These are phyloP conservation scores for Pulveroboletus sp. DNA, from an alignment of 768 basidiomycete species.

Conservation along the genomic window DNA sequence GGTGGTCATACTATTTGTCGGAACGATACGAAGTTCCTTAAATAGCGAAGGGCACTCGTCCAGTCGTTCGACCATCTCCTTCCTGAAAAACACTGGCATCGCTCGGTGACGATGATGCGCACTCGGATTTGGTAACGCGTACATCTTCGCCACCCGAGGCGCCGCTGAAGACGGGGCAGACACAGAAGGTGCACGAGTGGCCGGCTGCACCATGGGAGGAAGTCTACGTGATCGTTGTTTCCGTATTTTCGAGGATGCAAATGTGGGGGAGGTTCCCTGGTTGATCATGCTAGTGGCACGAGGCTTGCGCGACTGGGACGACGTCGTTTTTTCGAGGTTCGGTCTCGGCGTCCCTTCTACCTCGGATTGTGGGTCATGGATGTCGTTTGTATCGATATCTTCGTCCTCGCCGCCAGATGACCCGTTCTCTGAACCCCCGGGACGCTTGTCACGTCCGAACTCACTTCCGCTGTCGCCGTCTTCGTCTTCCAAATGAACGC, in stretches of 20 bases:
- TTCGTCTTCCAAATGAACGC: slow-evolving; percentile 10
- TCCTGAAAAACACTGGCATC: slow-evolving; percentile 50
- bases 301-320: slow-evolving; percentile 1
- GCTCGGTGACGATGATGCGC: slow-evolving; percentile 72
- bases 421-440: slow-evolving; percentile 25
- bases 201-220: slow-evolving; percentile 13
- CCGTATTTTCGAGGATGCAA: slow-evolving; percentile 7
- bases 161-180: slow-evolving; percentile 3
- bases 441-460: slow-evolving; percentile 43
- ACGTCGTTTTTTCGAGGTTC: slow-evolving; percentile 7
- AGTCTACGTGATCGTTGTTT: slow-evolving; percentile 18
- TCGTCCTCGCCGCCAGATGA: slow-evolving; percentile 34
- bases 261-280: not conserved
- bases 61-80: slow-evolving; percentile 58
- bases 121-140: slow-evolving; percentile 58
- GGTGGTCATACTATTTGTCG: slow-evolving; percentile 57
- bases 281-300: not conserved
- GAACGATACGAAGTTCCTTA: slow-evolving; percentile 32
- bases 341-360: slow-evolving; percentile 14
- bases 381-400: slow-evolving; percentile 20
- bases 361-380: slow-evolving; percentile 11
- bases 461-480: slow-evolving; percentile 47
- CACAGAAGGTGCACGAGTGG: not conserved
- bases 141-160: slow-evolving; percentile 37
- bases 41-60: slow-evolving; percentile 48